phyloP scores from a whole-genome alignment of 768 basidiomycete species.

The Russula ochroleuca region DNA sequence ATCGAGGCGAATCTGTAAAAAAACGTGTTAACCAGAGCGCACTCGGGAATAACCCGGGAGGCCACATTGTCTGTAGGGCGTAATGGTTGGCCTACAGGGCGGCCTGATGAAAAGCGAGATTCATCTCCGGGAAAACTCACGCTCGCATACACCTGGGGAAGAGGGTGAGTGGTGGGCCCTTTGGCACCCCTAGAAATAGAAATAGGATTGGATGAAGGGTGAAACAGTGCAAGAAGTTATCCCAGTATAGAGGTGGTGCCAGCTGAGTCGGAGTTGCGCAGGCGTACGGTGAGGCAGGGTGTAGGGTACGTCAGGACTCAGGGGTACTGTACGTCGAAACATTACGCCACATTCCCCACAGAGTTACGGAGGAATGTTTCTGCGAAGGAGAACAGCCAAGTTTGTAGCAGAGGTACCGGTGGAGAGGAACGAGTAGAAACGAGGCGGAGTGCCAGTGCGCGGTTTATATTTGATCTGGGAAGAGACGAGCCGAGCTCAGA shows the following conservation, averaged over 20 bases:
- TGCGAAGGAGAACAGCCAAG: background rate
- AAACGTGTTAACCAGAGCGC: background rate
- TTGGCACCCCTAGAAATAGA: constrained; percentile 3
- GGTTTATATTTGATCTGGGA: background rate
- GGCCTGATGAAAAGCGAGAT: background rate
- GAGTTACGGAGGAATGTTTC: constrained; percentile 11
- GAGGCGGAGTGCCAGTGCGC: background rate
- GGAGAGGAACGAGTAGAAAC: constrained; percentile 7
- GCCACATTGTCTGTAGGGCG: constrained; percentile 10
- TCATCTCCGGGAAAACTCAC: background rate
- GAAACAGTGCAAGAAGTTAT: constrained; percentile 12
- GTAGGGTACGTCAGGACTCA: constrained; percentile 16
- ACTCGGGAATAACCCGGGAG: background rate
- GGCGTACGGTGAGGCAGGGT: constrained; percentile 12
- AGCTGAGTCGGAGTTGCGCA: constrained; percentile 2
- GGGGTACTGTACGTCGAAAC: background rate
- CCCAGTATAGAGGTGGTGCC: constrained; percentile 5
- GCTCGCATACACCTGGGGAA: background rate
- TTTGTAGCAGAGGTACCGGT: constrained; percentile 8
- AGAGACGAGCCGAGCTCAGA: background rate
- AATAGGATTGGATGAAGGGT: background rate
- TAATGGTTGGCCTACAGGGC: background rate
- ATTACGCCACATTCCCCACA: constrained; percentile 5
- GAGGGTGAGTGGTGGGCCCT: background rate
- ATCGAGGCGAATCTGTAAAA: background rate